Evolutionary conservation across 2,329 filamentous ascomycete genomes (phyloP).

Genomic region (Fusarium haematococcum): DNA sequence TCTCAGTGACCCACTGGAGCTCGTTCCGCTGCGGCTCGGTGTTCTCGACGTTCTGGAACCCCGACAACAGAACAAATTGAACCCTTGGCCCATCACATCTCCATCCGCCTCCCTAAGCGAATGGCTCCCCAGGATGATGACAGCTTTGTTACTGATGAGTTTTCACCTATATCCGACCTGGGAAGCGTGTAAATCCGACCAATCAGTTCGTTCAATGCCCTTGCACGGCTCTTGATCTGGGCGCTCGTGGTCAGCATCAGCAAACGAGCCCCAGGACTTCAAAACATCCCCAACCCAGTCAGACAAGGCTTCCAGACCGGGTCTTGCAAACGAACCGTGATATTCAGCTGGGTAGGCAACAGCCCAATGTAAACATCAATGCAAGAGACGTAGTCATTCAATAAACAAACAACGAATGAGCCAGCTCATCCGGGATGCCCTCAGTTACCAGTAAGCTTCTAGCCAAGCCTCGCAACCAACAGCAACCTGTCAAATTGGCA

Average conservation of each 20-base stretch:
- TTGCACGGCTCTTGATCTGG: neutral
- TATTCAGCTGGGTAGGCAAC: neutral
- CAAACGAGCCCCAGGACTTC: neutral
- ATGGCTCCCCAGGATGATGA: neutral
- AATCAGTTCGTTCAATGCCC: neutral
- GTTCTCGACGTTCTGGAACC: constrained; percentile 32
- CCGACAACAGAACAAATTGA: neutral
- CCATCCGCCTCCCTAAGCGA: neutral
- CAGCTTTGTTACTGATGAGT: neutral
- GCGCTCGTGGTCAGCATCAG: neutral
- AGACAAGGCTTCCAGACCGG: neutral
- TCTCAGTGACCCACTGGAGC: too few species aligned
- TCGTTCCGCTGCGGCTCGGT: constrained; percentile 19
- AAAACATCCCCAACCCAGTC: neutral
- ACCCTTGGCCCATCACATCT: neutral
- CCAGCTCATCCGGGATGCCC: constrained; percentile 1
- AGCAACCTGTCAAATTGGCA: neutral
- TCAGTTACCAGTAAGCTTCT: neutral
- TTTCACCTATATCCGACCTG: neutral
- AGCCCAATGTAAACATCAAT: neutral
- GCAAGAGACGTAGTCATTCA: neutral
- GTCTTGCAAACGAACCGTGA: neutral
- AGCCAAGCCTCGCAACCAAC: neutral
- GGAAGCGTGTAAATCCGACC: neutral
- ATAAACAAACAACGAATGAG: neutral